phyloP scores from a whole-genome alignment of 495 filamentous ascomycete genomes.

The Trichoderma reesei region DNA sequence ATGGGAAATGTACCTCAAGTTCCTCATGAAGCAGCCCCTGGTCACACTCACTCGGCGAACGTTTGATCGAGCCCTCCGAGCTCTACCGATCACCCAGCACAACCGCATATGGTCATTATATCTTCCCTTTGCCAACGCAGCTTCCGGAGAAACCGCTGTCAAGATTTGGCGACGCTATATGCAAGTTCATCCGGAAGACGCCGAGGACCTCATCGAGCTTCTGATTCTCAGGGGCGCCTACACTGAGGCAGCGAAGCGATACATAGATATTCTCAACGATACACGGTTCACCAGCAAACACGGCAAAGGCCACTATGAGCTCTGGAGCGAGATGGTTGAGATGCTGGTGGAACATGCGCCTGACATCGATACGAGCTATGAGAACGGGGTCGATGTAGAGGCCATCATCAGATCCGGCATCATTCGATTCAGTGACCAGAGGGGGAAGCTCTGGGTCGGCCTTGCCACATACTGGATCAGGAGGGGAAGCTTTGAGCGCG shows the following conservation, averaged over 20 bases:
- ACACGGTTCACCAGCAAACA: slow-evolving; percentile 85
- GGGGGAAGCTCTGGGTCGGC: slow-evolving; percentile 93
- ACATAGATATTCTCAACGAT: slow-evolving; percentile 91
- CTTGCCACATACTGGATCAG: slow-evolving; percentile 96
- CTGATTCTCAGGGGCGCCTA: slow-evolving; percentile 74
- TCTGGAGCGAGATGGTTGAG: slow-evolving; percentile 99
- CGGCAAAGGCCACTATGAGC: slow-evolving; percentile 87
- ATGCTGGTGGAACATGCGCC: slow-evolving; percentile 84
- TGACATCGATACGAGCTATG: slow-evolving; percentile 69
- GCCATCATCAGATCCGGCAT: slow-evolving; percentile 91
- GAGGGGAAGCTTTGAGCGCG: slow-evolving; percentile 78
- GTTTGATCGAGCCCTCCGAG: slow-evolving; percentile 89
- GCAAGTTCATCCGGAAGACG: slow-evolving; percentile 94
- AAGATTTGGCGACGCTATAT: slow-evolving; percentile 95
- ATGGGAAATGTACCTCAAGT: slow-evolving; percentile 96
- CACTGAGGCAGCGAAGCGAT: slow-evolving; percentile 85
- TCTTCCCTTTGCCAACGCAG: slow-evolving; percentile 84
- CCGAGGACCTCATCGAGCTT: slow-evolving; percentile 88
- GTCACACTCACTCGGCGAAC: slow-evolving; percentile 83
- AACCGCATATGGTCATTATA: slow-evolving; percentile 95
- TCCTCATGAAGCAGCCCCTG: slow-evolving; percentile 81
- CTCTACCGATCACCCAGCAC: slow-evolving; percentile 93
- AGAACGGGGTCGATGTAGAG: slow-evolving; percentile 81
- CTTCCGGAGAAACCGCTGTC: slow-evolving; percentile 81
- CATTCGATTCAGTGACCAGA: slow-evolving; percentile 83